Evolutionary conservation across 352 stramenopile species (phyloP).

Genomic region (Globisporangium megalacanthum): DNA sequence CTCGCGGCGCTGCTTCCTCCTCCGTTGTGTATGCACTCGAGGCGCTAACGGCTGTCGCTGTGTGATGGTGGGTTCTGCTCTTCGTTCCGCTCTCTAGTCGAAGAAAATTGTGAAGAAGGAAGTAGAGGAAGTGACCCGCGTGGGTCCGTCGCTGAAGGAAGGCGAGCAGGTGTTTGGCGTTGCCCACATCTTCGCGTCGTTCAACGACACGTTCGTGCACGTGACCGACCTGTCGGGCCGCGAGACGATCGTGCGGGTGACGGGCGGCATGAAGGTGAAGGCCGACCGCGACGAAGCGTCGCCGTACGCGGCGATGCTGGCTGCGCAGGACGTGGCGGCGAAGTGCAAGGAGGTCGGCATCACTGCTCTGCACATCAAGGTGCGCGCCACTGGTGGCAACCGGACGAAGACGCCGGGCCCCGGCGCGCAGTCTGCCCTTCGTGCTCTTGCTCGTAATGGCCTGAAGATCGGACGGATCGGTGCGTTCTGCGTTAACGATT

Average conservation of each 20-base stretch:
- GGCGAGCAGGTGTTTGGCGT: slow-evolving; percentile 99
- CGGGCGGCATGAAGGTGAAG: slow-evolving; percentile 99
- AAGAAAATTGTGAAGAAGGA: slow-evolving; percentile 87
- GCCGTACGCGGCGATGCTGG: slow-evolving; percentile 99
- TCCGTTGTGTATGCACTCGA: background rate
- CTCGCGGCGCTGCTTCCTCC: background rate
- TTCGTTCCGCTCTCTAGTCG: slow-evolving; percentile 29
- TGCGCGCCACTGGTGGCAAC: slow-evolving; percentile 98
- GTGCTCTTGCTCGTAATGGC: slow-evolving; percentile 98
- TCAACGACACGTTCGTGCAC: slow-evolving; percentile 99
- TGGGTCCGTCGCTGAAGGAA: slow-evolving; percentile 93
- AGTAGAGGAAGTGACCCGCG: slow-evolving; percentile 91
- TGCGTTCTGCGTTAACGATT: background rate
- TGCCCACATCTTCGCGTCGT: slow-evolving; percentile 99
- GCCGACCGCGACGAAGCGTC: slow-evolving; percentile 99
- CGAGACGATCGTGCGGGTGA: slow-evolving; percentile 99
- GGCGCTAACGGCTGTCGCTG: background rate
- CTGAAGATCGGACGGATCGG: slow-evolving; percentile 98
- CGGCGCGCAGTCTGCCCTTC: slow-evolving; percentile 97
- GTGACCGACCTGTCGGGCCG: slow-evolving; percentile 99
- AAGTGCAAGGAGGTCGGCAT: slow-evolving; percentile 98
- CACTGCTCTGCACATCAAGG: slow-evolving; percentile 99
- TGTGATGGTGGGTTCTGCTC: background rate
- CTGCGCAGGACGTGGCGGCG: slow-evolving; percentile 97
- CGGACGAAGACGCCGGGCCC: slow-evolving; percentile 98